phyloP scores from a whole-genome alignment of 306 rosid species.

The Castanea mollissima region DNA sequence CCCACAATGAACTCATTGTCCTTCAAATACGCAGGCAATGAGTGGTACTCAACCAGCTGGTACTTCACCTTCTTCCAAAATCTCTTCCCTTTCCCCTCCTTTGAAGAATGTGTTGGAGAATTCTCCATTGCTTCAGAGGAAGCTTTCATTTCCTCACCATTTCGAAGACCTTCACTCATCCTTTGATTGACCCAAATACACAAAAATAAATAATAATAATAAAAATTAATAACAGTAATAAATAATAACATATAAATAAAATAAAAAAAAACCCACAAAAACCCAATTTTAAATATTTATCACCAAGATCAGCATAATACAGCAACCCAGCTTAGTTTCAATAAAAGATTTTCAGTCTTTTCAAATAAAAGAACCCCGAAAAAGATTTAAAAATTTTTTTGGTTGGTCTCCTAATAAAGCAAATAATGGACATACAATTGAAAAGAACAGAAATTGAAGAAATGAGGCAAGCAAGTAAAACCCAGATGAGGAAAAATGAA shows the following conservation, averaged over 20 bases:
- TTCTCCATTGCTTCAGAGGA: constrained; percentile 39
- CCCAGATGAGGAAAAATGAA: constrained; percentile 8
- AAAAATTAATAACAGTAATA: no score
- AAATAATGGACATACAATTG: background rate
- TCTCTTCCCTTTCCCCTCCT: constrained; percentile 64
- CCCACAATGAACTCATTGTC: constrained; percentile 85
- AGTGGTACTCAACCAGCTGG: constrained; percentile 90
- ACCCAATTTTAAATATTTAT: no score
- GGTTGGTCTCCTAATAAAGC: background rate
- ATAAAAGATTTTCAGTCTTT: background rate
- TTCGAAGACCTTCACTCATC: constrained; percentile 22
- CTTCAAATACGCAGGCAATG: constrained; percentile 75
- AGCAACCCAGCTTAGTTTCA: background rate
- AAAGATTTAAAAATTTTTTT: background rate
- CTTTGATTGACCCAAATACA: constrained; percentile 24
- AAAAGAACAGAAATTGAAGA: background rate
- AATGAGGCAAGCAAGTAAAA: background rate
- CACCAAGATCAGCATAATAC: background rate
- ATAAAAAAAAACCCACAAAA: no score
- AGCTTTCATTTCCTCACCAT: constrained; percentile 14
- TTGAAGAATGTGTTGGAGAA: constrained; percentile 14
- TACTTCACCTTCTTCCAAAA: constrained; percentile 90
- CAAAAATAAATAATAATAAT: background rate
- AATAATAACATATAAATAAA: no score
- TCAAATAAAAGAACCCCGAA: background rate